Base-by-base conservation (phyloP, 2,329 filamentous ascomycete species). In the Alternaria novae-zelandiae region DNA sequence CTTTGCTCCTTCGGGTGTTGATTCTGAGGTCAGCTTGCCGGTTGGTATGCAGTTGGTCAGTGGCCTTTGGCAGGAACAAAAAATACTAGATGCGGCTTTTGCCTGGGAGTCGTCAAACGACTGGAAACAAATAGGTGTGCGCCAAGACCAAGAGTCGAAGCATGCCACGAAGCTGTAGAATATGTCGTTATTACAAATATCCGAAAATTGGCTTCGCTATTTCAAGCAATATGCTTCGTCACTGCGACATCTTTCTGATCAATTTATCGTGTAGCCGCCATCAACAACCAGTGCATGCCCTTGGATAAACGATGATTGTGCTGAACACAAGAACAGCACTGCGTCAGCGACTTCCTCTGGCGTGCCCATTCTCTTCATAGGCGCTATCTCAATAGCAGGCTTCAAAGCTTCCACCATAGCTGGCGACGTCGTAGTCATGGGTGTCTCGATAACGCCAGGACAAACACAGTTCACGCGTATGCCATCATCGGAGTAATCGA, bases 381-480 rank as follows among this genome's bases (percentile, higher is more conserved):
- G 84, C 2, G 83, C 84, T 61, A 80, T 82, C 20, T 71, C 60
- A 32, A 86, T 76, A 23, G 84, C 82, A 25, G 73, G 70, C 59
- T 70, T 74, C 44, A 78, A 44, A 21, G 71, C 76, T 68, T 83
- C 75, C 2, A 64, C 59, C 51, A 76, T 77, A 5, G 72, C 66
- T 9, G 66, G 61, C 4, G 71, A 73, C 57, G 77, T 74, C 9
- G 64, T 69, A 0, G 69, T 66, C 64, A 70, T 72, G 0, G 83
- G 82, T 5, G 83, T 85, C 56, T 78, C 78, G 41, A 85, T 80
- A 41, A 83, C 84, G 11, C 82, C 79, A 0, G 87, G 87, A 63
- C 87, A 89, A 43, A 89, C 83, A 17, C 85, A 87, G 67, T 89
- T 89, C 67, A 89, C 84, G 54, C 87, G 82, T 57, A 89, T 87